Percentiles rank a stretch among this genome's conserved stretches.
phyloP scores from a whole-genome alignment of 2,329 filamentous ascomycete species.

The Pseudogymnoascus sp. region DNA sequence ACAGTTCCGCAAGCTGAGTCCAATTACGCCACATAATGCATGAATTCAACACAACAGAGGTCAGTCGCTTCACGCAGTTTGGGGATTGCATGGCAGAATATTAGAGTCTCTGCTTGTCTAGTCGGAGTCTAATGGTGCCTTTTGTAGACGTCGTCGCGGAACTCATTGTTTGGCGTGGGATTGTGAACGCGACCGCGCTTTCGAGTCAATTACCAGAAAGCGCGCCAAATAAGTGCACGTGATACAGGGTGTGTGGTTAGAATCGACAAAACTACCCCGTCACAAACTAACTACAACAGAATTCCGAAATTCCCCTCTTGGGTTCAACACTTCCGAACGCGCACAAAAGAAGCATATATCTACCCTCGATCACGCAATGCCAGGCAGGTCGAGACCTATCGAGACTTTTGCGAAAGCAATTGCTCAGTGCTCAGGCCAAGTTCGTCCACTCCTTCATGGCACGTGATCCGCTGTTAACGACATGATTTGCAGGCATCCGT shows the following conservation, averaged over 20 bases:
- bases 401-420: slow-evolving; percentile 61
- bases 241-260: background rate
- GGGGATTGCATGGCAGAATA: background rate
- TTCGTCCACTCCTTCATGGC: slow-evolving; percentile 29
- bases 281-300: background rate
- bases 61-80: background rate
- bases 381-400: slow-evolving; percentile 49
- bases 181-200: background rate
- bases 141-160: background rate
- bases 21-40: slow-evolving; percentile 8
- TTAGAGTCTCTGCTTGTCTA: background rate
- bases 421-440: slow-evolving; percentile 60
- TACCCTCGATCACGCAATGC: slow-evolving; percentile 22
- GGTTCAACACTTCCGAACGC: background rate
- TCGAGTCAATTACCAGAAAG: background rate
- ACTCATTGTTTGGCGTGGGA: background rate
- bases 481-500: slow-evolving; percentile 55
- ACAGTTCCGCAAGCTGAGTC: slow-evolving; percentile 2
- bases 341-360: background rate
- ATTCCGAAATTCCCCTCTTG: background rate
- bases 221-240: background rate
- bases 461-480: background rate
- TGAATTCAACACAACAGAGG: background rate
- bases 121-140: background rate
- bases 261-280: background rate